Conservation (phyloP, 345 rosid genomes). For the Bruguiera sexangula region DNA sequence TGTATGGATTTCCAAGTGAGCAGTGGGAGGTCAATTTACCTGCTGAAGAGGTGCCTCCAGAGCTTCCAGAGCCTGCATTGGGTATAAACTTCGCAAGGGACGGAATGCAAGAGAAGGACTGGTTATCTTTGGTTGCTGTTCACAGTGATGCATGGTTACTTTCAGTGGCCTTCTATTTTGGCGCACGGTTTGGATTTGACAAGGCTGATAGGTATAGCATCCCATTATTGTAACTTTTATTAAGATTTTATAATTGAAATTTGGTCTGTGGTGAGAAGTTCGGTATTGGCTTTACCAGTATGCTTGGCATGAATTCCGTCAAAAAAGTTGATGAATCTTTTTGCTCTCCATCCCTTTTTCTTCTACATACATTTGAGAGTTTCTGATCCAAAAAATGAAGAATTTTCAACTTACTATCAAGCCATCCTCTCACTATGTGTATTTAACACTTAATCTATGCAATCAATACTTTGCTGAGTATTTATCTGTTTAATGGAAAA, state of each 20-base stretch:
- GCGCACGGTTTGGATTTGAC: constrained; percentile 28
- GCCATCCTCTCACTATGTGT: too few species aligned
- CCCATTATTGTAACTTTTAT: not conserved
- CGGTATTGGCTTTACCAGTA: not conserved
- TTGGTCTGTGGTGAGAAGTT: not conserved
- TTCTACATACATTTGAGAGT: too few species aligned
- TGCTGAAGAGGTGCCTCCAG: constrained; percentile 31
- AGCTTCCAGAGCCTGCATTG: constrained; percentile 30
- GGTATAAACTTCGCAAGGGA: constrained; percentile 29
- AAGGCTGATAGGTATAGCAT: constrained; percentile 20
- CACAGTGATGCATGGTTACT: constrained; percentile 29
- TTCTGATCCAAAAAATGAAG: too few species aligned
- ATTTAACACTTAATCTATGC: too few species aligned
- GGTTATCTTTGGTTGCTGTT: constrained; percentile 27
- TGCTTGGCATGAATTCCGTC: too few species aligned
- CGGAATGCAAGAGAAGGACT: constrained; percentile 29
- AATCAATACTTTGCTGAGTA: too few species aligned
- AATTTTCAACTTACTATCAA: too few species aligned
- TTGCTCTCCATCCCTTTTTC: too few species aligned
- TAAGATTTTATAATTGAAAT: too few species aligned
- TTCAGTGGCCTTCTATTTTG: constrained; percentile 27
- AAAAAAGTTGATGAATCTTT: too few species aligned
- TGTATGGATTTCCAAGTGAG: constrained; percentile 27
- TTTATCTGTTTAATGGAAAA: too few species aligned
- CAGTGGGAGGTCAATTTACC: constrained; percentile 32